Conservation (phyloP, 306 rosid genomes). For the Vicia sativa region DNA sequence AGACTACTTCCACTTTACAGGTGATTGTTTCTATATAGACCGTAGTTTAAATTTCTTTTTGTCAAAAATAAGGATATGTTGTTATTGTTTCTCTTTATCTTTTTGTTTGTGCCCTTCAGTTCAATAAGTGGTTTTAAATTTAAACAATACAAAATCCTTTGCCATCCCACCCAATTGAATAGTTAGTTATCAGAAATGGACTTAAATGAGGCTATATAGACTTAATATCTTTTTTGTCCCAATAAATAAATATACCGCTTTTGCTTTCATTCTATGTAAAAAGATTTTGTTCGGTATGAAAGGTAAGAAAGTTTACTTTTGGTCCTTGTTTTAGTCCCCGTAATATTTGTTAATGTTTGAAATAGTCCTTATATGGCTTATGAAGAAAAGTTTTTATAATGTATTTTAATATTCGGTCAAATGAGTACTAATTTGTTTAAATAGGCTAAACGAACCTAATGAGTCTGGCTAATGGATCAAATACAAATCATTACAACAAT, state of each 20-base stretch:
- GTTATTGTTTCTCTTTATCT: slow-evolving; percentile 5
- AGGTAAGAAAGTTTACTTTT: neutral
- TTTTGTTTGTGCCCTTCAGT: neutral
- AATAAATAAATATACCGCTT: neutral
- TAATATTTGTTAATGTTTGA: neutral
- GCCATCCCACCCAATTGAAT: slow-evolving; percentile 12
- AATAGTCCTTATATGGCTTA: neutral
- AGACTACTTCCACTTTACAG: slow-evolving; percentile 97
- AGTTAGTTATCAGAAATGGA: slow-evolving; percentile 24
- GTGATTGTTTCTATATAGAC: slow-evolving; percentile 47
- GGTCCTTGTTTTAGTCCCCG: neutral
- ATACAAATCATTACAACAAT: too few species aligned
- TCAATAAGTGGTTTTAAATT: slow-evolving; percentile 15
- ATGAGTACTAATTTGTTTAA: too few species aligned
- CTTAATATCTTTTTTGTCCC: neutral
- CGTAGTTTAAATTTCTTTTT: slow-evolving; percentile 3
- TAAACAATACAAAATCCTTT: slow-evolving; percentile 13
- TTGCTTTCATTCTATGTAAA: neutral
- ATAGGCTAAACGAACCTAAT: too few species aligned
- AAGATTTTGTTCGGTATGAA: neutral
- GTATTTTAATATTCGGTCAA: too few species aligned
- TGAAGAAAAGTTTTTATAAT: too few species aligned
- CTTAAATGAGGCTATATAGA: slow-evolving; percentile 15
- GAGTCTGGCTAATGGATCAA: too few species aligned
- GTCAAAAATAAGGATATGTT: neutral